Percentiles rank a stretch among this genome's conserved stretches.
phyloP scores from a whole-genome alignment of 176 grass and related monocot genomes.

The Oryza glumipatula region DNA sequence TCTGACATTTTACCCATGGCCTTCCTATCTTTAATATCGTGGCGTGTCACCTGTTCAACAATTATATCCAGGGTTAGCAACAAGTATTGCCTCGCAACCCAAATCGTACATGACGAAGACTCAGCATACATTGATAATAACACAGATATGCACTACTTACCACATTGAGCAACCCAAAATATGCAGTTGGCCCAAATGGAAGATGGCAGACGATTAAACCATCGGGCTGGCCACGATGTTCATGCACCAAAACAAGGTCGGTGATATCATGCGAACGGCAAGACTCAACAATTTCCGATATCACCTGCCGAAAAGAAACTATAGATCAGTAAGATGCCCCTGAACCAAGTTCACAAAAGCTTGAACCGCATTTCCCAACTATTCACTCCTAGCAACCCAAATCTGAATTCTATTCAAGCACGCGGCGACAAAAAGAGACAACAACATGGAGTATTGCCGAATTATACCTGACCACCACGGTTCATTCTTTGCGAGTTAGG shows the following conservation, averaged over 20 bases:
- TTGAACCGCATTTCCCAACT: background rate
- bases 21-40: slow-evolving; percentile 96
- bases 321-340: background rate
- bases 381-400: background rate
- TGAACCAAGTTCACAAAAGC: background rate
- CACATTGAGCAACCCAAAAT: slow-evolving; percentile 92
- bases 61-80: slow-evolving; percentile 17
- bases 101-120: background rate
- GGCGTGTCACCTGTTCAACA: slow-evolving; percentile 68
- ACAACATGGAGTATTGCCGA: background rate
- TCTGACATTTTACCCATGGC: slow-evolving; percentile 88
- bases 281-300: slow-evolving; percentile 86
- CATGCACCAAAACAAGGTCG: slow-evolving; percentile 90
- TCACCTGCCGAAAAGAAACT: slow-evolving; percentile 54
- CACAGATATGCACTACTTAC: slow-evolving; percentile 49
- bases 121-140: background rate
- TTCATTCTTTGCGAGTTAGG: slow-evolving; percentile 88
- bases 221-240: slow-evolving; percentile 92
- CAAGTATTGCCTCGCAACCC: background rate
- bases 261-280: slow-evolving; percentile 83
- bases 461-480: slow-evolving; percentile 81
- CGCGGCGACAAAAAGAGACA: background rate
- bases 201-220: slow-evolving; percentile 91
- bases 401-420: background rate
- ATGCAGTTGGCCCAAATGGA: slow-evolving; percentile 86